Base-by-base conservation (phyloP, 2,329 filamentous ascomycete species). In the Fusarium piperis region DNA sequence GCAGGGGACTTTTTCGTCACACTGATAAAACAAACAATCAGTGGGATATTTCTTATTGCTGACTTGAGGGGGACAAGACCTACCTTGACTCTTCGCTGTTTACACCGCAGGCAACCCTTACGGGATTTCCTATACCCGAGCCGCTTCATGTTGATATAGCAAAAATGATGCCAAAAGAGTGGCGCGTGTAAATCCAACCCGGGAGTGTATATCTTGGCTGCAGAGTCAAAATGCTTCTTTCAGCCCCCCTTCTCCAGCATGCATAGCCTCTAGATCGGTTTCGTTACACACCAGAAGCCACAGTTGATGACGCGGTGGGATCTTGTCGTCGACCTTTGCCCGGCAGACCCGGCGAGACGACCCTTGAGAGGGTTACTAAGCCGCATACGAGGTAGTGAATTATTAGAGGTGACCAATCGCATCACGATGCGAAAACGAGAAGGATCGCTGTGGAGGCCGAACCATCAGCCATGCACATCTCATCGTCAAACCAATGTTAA, bases 1-100 rank as follows among this genome's bases (percentile, higher is more conserved):
- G 53, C 67, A 70, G 28, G 67, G 64, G 28, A 68, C 9, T 6
- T 36, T 35, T 33, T 70, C 67, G 30, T 70, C 67, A 32, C 67
- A 70, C 67, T 70, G 16, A 15, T 7, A 3, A 52, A 30, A 12
- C 5, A 18, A 52, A 30, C 3, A 30, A 32, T 51, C 11, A 51
- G 44, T 51, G 44, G 26, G 44, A 46, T 23, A 26, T 16, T 36
- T 36, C 46, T n/a, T 11, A 18, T 6, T 18, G 18, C 16, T 35
- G 15, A 36, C 28, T 23, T 16, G 16, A 39, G 18, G 16, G 16
- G 18, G 4, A 15, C 4, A n/a, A 11, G 11, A 26, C 64, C 36
- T 16, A 64, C 64, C 53, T 67, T 67, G 16, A 67, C 64, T 56
- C 64, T 46, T 20, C 64, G 38, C 16, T 59, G 38, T 28, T 67